These are phyloP conservation scores for Wickerhamiella australiensis DNA, from an alignment of 805 yeast species.

Conservation along the genomic window DNA sequence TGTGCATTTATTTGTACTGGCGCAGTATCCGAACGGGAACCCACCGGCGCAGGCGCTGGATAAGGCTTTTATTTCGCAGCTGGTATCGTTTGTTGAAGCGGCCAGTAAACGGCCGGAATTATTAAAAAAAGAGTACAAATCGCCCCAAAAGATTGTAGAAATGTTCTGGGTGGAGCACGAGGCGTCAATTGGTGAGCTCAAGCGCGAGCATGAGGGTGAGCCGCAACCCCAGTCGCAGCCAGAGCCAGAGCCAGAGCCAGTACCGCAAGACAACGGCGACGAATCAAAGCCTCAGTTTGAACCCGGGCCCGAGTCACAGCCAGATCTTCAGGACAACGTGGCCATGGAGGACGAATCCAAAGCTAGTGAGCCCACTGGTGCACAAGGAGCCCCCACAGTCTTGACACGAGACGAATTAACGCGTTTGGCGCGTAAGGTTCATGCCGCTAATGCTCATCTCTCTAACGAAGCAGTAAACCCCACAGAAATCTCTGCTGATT, in stretches of 20 bases:
- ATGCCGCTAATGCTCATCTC: background rate
- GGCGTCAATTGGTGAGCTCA: background rate
- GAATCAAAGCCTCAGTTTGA: too few species aligned
- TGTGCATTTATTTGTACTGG: constrained; percentile 3
- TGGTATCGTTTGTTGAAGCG: background rate
- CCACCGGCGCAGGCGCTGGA: constrained; percentile 10
- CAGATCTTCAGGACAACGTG: too few species aligned
- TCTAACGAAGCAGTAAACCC: background rate
- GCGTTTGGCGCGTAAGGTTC: constrained; percentile 1
- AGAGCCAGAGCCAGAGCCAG: background rate
- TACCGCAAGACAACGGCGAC: too few species aligned
- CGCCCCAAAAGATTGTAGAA: background rate
- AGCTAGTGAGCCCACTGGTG: too few species aligned
- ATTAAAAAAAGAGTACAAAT: background rate
- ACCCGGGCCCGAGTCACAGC: background rate
- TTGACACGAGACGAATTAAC: background rate
- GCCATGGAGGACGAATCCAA: too few species aligned
- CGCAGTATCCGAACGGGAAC: constrained; percentile 1
- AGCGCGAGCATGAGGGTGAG: background rate
- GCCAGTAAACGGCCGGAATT: background rate
- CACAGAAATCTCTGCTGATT: background rate
- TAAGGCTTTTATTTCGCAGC: background rate
- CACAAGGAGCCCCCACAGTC: too few species aligned
- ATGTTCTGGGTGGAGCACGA: background rate
- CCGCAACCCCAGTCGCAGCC: background rate